phyloP scores from a whole-genome alignment of 805 yeast genomes.

The Pichia paraexigua region DNA sequence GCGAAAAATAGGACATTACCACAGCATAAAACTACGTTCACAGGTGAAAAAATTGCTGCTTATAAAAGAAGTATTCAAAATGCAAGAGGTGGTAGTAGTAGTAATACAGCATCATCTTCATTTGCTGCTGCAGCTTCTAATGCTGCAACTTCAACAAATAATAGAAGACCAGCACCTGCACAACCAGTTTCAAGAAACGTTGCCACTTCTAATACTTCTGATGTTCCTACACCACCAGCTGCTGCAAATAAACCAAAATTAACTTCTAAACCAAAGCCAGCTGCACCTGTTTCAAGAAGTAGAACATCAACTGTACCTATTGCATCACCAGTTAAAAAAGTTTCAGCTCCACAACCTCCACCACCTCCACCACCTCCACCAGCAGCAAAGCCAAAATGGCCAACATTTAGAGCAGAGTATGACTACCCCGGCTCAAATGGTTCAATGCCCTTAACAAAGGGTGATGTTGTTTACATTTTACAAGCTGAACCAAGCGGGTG shows the following conservation, averaged over 20 bases:
- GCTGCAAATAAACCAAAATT: conserved; percentile 8
- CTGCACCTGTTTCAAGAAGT: conserved; percentile 16
- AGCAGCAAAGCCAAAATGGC: conserved; percentile 52
- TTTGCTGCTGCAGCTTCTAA: conserved; percentile 33
- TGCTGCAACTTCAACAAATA: conserved; percentile 21
- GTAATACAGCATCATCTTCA: conserved; percentile 9
- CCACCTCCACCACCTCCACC: conserved; percentile 77
- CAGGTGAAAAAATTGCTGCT: conserved; percentile 21
- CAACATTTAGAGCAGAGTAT: conserved; percentile 77
- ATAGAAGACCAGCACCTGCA: conserved; percentile 13
- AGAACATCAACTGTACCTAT: conserved; percentile 19
- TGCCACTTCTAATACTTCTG: background rate
- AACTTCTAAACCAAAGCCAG: conserved; percentile 13
- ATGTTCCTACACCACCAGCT: conserved; percentile 7
- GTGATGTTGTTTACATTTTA: conserved; percentile 63
- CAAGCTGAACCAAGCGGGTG: conserved; percentile 82
- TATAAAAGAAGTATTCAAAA: conserved; percentile 18
- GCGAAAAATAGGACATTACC: conserved; percentile 73
- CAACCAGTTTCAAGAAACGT: conserved; percentile 1
- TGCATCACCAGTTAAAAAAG: background rate
- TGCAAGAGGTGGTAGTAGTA: background rate
- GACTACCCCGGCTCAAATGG: conserved; percentile 88
- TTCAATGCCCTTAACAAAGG: conserved; percentile 69
- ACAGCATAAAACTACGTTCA: conserved; percentile 35
- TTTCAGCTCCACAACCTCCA: conserved; percentile 27